Base-by-base conservation (phyloP, 208 protist genomes). In the Trypanosomatidae sp. region DNA sequence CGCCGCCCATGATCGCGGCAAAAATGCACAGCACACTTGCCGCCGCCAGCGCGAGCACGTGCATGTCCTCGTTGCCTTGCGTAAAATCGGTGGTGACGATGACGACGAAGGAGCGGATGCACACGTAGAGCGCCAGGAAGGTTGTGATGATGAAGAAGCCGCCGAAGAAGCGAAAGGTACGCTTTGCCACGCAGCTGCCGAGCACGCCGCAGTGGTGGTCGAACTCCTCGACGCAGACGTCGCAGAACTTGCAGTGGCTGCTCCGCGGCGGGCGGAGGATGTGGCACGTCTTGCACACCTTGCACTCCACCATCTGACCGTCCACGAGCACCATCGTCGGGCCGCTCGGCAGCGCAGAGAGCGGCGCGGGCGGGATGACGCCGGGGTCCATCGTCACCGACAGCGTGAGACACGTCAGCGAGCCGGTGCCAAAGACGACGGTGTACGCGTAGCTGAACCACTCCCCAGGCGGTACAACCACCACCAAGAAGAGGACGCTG, bases 121-220 rank as follows among this genome's bases (percentile, higher is more conserved):
- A 36, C 22, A 87, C 68, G 67, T 84, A 93, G 22, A 85, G 22
- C 8, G 55, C 55, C 9, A 93, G 73, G 30, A 88, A 33, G 39
- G 67, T 82, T 13, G 76, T 81, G 44, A 81, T 66, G 66, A 91
- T 77, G 62, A 95, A 85, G 75, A 95, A 95, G 41, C 87, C 85
- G 30, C 72, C 78, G 71, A 97, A 97, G 72, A 90, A 97, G 66
- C 93, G 85, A 65, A 91, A 92, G 10, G 85, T 97, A 30, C 93
- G 77, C 71, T 89, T 85, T 2, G 72, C 93, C 59, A 97, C 91
- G 67, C 90, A 95, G 73, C 83, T 85, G 28, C 91, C 93, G 15
- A 96, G 44, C 1, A 95, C 78, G 13, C 74, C 78, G 71, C 93
- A 97, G 81, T 95, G 89, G 70, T 97, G 93, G 68, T 97, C 93